Evolutionary conservation across 805 yeast species (phyloP).

Genomic region (Starmerella bacillaris): DNA sequence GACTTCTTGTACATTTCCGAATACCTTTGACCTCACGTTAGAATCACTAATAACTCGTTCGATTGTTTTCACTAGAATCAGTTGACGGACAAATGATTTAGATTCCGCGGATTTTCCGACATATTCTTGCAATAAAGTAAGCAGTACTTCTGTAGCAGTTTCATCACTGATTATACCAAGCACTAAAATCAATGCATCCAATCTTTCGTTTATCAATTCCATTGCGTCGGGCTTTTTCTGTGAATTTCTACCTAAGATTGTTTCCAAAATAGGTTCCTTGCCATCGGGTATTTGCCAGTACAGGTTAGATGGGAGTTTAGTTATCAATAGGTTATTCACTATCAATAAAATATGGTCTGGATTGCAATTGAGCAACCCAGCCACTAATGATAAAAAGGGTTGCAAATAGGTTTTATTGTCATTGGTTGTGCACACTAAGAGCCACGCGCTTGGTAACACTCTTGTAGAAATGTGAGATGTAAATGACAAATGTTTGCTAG

Average conservation of each 20-base stretch:
- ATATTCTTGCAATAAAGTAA: slow-evolving; percentile 34
- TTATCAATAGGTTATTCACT: slow-evolving; percentile 1
- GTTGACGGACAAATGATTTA: slow-evolving; percentile 11
- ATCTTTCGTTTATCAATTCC: slow-evolving; percentile 27
- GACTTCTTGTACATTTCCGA: slow-evolving; percentile 40
- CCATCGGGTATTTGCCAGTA: slow-evolving; percentile 2
- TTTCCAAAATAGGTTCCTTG: slow-evolving; percentile 4
- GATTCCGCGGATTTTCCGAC: slow-evolving; percentile 23
- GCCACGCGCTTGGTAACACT: slow-evolving; percentile 4
- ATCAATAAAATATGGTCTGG: not conserved
- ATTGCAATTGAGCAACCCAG: not conserved
- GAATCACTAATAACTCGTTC: slow-evolving; percentile 7
- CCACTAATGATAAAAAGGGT: not conserved
- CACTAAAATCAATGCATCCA: slow-evolving; percentile 28
- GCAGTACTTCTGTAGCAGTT: slow-evolving; percentile 30
- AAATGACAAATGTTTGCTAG: not conserved
- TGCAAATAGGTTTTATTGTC: not conserved
- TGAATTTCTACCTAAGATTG: not conserved
- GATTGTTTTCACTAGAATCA: slow-evolving; percentile 14
- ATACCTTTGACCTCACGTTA: slow-evolving; percentile 35
- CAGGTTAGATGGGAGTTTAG: slow-evolving; percentile 2
- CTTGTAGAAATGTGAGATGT: slow-evolving; percentile 2
- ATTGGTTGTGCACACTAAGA: slow-evolving; percentile 1
- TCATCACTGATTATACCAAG: slow-evolving; percentile 34
- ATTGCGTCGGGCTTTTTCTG: not conserved